Evolutionary conservation across 148 eudicot genomes (phyloP).

Genomic region (Arbutus unedo): DNA sequence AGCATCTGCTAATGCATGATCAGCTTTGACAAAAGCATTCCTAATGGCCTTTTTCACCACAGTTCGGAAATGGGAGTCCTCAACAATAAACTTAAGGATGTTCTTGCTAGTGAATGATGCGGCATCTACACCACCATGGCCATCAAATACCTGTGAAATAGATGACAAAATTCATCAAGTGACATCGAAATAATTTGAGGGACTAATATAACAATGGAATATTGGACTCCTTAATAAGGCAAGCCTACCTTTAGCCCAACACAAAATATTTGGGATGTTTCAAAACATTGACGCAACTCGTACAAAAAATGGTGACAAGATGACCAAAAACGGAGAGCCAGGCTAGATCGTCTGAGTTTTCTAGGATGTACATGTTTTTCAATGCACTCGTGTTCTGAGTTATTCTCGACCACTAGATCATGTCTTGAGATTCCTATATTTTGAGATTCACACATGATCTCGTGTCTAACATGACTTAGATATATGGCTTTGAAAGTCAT

Average conservation of each 20-base stretch:
- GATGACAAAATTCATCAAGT: conserved; percentile 8
- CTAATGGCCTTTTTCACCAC: conserved; percentile 46
- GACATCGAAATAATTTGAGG: not conserved
- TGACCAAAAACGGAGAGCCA: not conserved
- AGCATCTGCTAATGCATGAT: conserved; percentile 53
- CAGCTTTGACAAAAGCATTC: conserved; percentile 65
- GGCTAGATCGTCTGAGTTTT: not conserved
- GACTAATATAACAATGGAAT: not conserved
- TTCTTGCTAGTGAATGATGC: conserved; percentile 50
- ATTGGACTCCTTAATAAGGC: not conserved
- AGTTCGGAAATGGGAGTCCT: conserved; percentile 46
- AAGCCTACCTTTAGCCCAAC: not conserved
- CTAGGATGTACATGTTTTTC: not conserved
- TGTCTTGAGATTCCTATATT: not conserved
- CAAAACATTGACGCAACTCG: not conserved
- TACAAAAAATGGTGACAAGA: not conserved
- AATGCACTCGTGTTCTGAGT: not conserved
- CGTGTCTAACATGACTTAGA: not conserved
- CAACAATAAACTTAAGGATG: conserved; percentile 55
- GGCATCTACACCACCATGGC: conserved; percentile 73
- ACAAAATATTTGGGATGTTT: not conserved
- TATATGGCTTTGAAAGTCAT: not conserved
- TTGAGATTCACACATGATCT: not conserved
- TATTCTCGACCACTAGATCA: not conserved
- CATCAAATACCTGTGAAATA: conserved; percentile 58